Conservation (phyloP, 257 asterid genomes). For the Cynanchum wilfordii region DNA sequence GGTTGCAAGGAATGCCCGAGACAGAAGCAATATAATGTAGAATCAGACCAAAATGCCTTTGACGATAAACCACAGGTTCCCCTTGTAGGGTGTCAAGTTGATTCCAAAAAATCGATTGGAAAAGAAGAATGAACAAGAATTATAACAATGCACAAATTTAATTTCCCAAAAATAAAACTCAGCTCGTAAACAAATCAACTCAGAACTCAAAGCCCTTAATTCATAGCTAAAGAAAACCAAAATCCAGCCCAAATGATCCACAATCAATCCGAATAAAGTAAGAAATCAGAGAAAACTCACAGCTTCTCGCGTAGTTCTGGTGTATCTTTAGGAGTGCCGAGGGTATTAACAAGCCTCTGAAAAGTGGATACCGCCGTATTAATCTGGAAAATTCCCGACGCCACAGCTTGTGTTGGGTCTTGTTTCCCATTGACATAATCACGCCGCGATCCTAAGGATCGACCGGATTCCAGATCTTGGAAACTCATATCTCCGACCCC, state of each 20-base stretch:
- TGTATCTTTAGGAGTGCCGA: constrained; percentile 94
- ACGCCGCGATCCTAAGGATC: constrained; percentile 46
- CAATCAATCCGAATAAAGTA: background rate
- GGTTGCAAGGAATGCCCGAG: too few relatives aligned
- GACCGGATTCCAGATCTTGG: constrained; percentile 93
- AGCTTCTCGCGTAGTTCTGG: constrained; percentile 93
- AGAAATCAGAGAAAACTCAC: constrained; percentile 34
- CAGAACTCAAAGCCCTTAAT: background rate
- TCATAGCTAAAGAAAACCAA: background rate
- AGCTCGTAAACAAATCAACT: background rate
- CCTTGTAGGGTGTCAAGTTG: background rate
- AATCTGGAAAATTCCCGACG: constrained; percentile 87
- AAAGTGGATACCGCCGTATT: constrained; percentile 84
- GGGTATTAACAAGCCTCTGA: constrained; percentile 88
- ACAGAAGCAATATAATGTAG: too few relatives aligned
- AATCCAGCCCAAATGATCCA: background rate
- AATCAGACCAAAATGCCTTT: too few relatives aligned
- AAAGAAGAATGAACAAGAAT: background rate
- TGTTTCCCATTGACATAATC: constrained; percentile 62
- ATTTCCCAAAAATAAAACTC: background rate
- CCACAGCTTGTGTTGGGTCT: constrained; percentile 80
- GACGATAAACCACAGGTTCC: too few relatives aligned
- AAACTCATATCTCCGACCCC: constrained; percentile 58
- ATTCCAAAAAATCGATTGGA: background rate
- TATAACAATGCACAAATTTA: background rate